Percentiles rank a stretch among this genome's conserved stretches.
These are phyloP conservation scores for Pseudotulostoma volvatum DNA, from an alignment of 495 filamentous ascomycete species.

Conservation along the genomic window DNA sequence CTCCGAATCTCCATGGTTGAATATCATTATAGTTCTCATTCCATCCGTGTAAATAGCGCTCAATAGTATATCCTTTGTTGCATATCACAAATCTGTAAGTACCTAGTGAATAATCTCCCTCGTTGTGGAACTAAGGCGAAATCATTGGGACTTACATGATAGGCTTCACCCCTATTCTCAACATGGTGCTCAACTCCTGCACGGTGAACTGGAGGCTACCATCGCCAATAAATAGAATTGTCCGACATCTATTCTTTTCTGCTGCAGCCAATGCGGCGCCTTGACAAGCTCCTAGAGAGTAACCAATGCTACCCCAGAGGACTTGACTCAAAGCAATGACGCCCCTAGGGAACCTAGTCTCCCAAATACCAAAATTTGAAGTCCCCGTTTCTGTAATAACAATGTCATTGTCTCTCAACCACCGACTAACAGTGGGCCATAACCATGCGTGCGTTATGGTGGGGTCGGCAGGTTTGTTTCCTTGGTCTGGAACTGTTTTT, in stretches of 20 bases:
- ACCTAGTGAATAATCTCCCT: conserved; percentile 1
- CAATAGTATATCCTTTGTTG: conserved; percentile 42
- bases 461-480: conserved; percentile 28
- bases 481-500: conserved; percentile 42
- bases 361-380: conserved; percentile 78
- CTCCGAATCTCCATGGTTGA: conserved; percentile 51
- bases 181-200: conserved; percentile 78
- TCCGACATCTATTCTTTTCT: conserved; percentile 43
- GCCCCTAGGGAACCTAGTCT: conserved; percentile 60
- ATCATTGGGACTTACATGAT: conserved; percentile 43
- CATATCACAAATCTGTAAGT: conserved; percentile 40
- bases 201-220: conserved; percentile 72
- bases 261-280: conserved; percentile 57
- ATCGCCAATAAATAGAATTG: conserved; percentile 77
- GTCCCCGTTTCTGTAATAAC: conserved; percentile 84
- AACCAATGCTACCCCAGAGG: conserved; percentile 80
- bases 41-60: conserved; percentile 44
- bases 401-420: conserved; percentile 58
- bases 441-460: conserved; percentile 73
- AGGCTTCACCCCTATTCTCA: conserved; percentile 57
- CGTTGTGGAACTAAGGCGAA: conserved; percentile 2
- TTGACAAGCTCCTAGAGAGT: conserved; percentile 62
- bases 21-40: conserved; percentile 69
- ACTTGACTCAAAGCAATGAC: conserved; percentile 71
- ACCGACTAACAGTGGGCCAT: conserved; percentile 69